Conservation (phyloP, 495 filamentous ascomycete genomes). For the Cenococcum geophilum region DNA sequence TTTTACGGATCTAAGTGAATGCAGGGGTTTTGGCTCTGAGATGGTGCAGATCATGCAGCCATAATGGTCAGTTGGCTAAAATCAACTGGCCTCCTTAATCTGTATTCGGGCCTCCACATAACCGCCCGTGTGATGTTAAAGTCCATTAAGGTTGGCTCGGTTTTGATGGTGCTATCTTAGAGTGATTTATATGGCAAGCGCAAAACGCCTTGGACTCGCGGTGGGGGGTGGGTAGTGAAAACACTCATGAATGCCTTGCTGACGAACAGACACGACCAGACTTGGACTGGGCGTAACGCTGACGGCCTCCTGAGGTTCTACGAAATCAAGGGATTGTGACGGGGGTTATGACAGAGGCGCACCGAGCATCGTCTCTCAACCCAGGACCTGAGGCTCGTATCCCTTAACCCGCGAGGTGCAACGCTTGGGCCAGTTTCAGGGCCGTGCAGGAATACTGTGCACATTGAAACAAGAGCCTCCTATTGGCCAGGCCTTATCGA, state of each 20-base stretch:
- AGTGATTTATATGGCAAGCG: too few relatives aligned
- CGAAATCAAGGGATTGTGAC: background rate
- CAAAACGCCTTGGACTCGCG: too few relatives aligned
- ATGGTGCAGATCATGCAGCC: background rate
- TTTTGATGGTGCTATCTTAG: too few relatives aligned
- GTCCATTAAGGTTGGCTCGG: too few relatives aligned
- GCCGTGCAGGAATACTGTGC: too few relatives aligned
- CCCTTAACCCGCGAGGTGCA: too few relatives aligned
- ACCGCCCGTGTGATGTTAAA: too few relatives aligned
- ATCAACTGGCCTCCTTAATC: background rate
- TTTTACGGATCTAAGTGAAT: background rate
- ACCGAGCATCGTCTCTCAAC: background rate
- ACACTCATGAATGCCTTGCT: background rate
- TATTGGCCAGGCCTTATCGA: too few relatives aligned
- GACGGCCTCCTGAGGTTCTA: background rate
- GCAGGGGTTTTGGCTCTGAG: background rate
- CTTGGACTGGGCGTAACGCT: background rate
- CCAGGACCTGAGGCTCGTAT: too few relatives aligned
- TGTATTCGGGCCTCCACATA: background rate
- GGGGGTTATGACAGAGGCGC: background rate
- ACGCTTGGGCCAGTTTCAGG: too few relatives aligned
- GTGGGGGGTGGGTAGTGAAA: background rate
- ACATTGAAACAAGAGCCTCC: too few relatives aligned
- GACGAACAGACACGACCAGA: background rate
- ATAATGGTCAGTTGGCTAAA: background rate